Percentiles rank a stretch among this genome's conserved stretches.
phyloP scores from a whole-genome alignment of 1,284 basidiomycete species.

The Sanghuangporus sanghuang region DNA sequence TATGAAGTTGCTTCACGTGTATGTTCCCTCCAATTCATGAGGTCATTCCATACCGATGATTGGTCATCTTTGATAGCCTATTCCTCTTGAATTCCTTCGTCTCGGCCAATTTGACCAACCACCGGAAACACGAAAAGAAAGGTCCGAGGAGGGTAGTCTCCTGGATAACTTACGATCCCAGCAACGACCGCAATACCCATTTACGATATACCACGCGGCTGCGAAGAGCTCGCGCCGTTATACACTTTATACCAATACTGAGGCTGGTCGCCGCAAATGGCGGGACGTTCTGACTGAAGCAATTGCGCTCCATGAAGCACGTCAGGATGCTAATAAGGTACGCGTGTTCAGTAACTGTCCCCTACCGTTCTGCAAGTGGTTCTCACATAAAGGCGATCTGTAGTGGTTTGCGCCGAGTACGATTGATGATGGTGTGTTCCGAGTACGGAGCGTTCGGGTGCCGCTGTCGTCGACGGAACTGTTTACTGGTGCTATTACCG shows the following conservation, averaged over 20 bases:
- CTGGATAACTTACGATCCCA: slow-evolving; percentile 49
- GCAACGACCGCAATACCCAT: slow-evolving; percentile 57
- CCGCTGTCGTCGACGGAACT: slow-evolving; percentile 27
- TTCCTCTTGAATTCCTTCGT: slow-evolving; percentile 71
- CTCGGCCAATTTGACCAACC: slow-evolving; percentile 56
- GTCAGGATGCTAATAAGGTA: slow-evolving; percentile 70
- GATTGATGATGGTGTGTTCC: slow-evolving; percentile 59
- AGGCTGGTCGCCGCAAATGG: slow-evolving; percentile 57
- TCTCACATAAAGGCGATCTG: slow-evolving; percentile 2
- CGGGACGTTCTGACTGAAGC: slow-evolving; percentile 52
- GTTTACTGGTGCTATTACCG: slow-evolving; percentile 52
- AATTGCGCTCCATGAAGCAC: slow-evolving; percentile 51
- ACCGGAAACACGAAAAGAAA: slow-evolving; percentile 57
- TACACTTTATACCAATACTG: slow-evolving; percentile 62
- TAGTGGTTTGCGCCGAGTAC: slow-evolving; percentile 63
- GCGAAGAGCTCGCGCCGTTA: slow-evolving; percentile 53
- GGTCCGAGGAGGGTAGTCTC: slow-evolving; percentile 50
- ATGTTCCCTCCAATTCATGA: slow-evolving; percentile 23
- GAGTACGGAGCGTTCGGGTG: slow-evolving; percentile 34
- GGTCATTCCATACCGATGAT: background rate
- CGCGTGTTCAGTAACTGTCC: slow-evolving; percentile 16
- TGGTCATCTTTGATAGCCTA: slow-evolving; percentile 43
- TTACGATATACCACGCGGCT: slow-evolving; percentile 67
- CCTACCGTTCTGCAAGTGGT: background rate
- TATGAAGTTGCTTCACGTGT: slow-evolving; percentile 62